Evolutionary conservation across 805 yeast genomes (phyloP), one percentile per base, ranked within the genome.

Genomic region (Lachancea dasiensis): DNA sequence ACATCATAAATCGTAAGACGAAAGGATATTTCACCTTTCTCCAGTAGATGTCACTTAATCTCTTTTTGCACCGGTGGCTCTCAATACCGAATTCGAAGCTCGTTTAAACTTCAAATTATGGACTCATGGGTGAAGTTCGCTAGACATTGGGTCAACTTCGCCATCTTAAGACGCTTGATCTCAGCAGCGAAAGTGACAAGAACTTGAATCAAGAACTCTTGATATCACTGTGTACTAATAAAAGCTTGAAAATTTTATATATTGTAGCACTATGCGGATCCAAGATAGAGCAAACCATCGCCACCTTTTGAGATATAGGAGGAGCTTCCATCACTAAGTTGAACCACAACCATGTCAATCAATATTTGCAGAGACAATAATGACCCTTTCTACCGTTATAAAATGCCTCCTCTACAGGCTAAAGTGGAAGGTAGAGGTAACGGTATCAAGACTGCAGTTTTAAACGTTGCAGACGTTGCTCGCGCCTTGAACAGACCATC

Each of bases 391-490:
- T 92, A 92, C 79, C 95, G 98, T 72, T 92, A 92, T 68, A 92
- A 92, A 72, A 92, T 92, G 98, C 98, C 98, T 60, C 83, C 94
- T 29, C 81, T 92, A 66, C 94, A 85, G 68, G 85, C 96, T 51
- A 92, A 92, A 74, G 86, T 86, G 49, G 97, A 92, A 70, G 98
- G 98, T 65, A 78, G 95, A 63, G 98, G 98, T 70, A 92, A 92
- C 69, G 98, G 98, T 79, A 92, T 92, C 68, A 89, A 87, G 64
- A 92, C 98, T 17, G 94, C 90, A 39, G 81, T 92, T 40, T 77
- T 86, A 50, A 92, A 92, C 66, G 78, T 86, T 39, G 69, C 83
- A 27, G 97, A 92, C 58, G 96, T 38, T 45, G 95, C 97, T 27
- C 78, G 95, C 56, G 95, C 97, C 16, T 73, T 92, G 48, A 85